Conservation (phyloP, 768 basidiomycete genomes). For the Lactarius pseudohatsudake region DNA sequence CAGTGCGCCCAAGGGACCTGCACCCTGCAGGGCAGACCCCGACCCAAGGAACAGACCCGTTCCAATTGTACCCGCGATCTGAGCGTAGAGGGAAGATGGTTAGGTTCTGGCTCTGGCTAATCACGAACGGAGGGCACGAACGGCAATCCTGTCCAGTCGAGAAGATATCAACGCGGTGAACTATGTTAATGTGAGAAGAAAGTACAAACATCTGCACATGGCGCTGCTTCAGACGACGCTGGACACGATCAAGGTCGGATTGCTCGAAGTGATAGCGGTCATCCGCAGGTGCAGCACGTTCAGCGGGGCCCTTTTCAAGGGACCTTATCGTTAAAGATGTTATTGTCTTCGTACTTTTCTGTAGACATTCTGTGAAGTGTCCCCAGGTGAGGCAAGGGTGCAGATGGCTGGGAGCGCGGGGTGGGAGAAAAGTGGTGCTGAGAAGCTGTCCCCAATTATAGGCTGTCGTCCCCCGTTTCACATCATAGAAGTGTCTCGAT, state of each 20-base stretch:
- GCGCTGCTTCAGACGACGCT: slow-evolving; percentile 70
- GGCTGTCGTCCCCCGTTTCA: neutral
- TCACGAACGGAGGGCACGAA: slow-evolving; percentile 36
- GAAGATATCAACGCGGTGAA: neutral
- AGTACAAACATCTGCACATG: slow-evolving; percentile 74
- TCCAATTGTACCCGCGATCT: slow-evolving; percentile 76
- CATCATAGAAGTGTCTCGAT: neutral
- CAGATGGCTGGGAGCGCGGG: neutral
- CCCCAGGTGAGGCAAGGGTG: neutral
- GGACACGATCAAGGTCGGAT: slow-evolving; percentile 68
- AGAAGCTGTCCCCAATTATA: neutral
- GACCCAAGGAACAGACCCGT: slow-evolving; percentile 75
- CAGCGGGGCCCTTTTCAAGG: slow-evolving; percentile 34
- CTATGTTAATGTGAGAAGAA: neutral
- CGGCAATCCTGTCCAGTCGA: slow-evolving; percentile 53
- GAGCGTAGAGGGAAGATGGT: slow-evolving; percentile 1
- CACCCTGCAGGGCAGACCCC: slow-evolving; percentile 55
- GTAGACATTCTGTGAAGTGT: slow-evolving; percentile 9
- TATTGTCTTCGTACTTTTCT: neutral
- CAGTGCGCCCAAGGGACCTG: slow-evolving; percentile 67
- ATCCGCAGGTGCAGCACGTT: slow-evolving; percentile 32
- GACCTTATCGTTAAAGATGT: slow-evolving; percentile 2
- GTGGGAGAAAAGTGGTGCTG: neutral
- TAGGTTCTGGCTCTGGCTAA: neutral
- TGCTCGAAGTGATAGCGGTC: slow-evolving; percentile 48